Evolutionary conservation across 176 grass and related monocot species (phyloP), one percentile per base, ranked within the genome.

Genomic region (Dendrocalamus sinicus): DNA sequence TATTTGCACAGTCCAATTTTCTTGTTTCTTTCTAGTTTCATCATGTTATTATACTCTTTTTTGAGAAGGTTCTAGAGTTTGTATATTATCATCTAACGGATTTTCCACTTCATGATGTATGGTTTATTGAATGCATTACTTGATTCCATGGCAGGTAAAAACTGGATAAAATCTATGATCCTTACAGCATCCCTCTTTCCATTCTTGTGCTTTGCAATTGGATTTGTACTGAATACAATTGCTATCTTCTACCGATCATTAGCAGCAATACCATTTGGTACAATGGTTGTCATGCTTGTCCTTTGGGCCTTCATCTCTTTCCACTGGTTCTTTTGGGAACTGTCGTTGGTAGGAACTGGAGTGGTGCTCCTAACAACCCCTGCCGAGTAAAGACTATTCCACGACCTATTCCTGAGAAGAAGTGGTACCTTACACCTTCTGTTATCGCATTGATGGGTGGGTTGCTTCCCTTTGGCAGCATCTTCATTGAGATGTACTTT

Each of bases 401-500:
- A 37, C 93, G 96, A 12, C 94, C 92, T 59, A 99, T 99, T 81
- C 96, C 94, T 84, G 93, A 96, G 54, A 99, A 96, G 88, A 99
- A 96, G 63, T 99, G 96, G 96, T 99, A 99, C 78, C 92, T 99
- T 61, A 99, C 93, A 57, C 92, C 96, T 61, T 87, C 88, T 46
- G 86, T 99, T 52, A 90, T 99, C 87, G 85, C 96, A 67, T 73
- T 99, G 75, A 96, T 99, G 90, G 96, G 96, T 75, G 96, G 96
- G 20, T 83, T 99, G 52, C 93, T 99, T 72, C 96, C 96, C 46
- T 99, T 99, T 35, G 96, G 96, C 71, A 99, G 96, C 67, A 99
- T 99, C 69, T 99, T 99, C 86, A 99, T 99, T 73, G 96, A 99
- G 90, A 99, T 99, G 96, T 99, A 99, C 80, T 99, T 99, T 47